phyloP scores from a whole-genome alignment of 495 filamentous ascomycete species.

The Lasiosphaeris hirsuta region DNA sequence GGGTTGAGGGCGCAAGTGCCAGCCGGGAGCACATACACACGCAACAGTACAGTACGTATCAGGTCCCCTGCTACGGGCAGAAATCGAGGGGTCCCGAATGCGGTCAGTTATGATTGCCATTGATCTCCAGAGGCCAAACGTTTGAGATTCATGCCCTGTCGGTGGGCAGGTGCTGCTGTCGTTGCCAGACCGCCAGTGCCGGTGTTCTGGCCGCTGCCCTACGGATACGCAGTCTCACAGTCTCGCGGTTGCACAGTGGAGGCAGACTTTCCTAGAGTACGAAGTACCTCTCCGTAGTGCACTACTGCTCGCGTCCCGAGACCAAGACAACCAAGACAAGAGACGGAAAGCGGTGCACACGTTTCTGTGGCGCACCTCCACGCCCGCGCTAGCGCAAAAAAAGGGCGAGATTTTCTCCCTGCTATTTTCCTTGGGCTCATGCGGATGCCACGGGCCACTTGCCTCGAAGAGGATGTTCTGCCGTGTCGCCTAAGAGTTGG shows the following conservation, averaged over 20 bases:
- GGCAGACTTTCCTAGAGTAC: no score
- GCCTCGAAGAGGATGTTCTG: conserved; percentile 27
- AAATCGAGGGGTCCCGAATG: conserved; percentile 19
- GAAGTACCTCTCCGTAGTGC: no score
- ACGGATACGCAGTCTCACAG: no score
- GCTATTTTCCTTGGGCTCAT: conserved; percentile 23
- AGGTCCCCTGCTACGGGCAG: conserved; percentile 9
- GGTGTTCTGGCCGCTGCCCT: no score
- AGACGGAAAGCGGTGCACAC: conserved; percentile 13
- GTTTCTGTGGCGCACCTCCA: conserved; percentile 19
- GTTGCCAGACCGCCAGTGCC: not conserved
- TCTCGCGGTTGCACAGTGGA: no score
- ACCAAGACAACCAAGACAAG: conserved; percentile 2
- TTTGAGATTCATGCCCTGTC: conserved; percentile 22
- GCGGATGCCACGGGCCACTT: conserved; percentile 25
- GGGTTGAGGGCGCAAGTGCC: conserved; percentile 11
- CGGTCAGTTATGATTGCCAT: conserved; percentile 25
- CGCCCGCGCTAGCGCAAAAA: conserved; percentile 17
- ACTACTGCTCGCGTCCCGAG: not conserved
- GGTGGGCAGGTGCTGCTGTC: not conserved
- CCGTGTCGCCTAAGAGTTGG: conserved; percentile 27
- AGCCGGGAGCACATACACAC: conserved; percentile 12
- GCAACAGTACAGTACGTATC: conserved; percentile 12
- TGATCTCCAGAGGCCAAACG: conserved; percentile 35
- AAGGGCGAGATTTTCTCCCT: conserved; percentile 17